A percentile compares a stretch with the other conserved stretches of the same genome.
phyloP scores from a whole-genome alignment of 805 yeast species.

The Torulaspora delbrueckii region DNA sequence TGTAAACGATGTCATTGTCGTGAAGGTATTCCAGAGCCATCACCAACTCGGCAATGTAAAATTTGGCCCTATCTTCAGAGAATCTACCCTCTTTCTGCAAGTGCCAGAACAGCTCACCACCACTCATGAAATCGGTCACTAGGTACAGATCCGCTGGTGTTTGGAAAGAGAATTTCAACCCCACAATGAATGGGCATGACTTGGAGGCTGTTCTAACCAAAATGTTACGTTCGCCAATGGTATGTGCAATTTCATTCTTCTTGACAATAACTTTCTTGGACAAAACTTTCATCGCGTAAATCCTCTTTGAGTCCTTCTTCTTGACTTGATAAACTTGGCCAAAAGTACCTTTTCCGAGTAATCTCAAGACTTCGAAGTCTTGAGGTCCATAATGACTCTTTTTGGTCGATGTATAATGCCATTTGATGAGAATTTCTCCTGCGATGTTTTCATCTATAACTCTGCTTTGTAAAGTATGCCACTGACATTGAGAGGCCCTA shows the following conservation, averaged over 20 bases:
- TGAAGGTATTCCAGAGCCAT: constrained; percentile 91
- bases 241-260: constrained; percentile 96
- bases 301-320: constrained; percentile 81
- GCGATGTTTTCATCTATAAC: constrained; percentile 67
- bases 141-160: constrained; percentile 88
- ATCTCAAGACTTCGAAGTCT: constrained; percentile 86
- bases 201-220: constrained; percentile 87
- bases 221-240: constrained; percentile 94
- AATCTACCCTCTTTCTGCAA: constrained; percentile 95
- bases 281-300: constrained; percentile 96
- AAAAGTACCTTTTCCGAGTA: constrained; percentile 94
- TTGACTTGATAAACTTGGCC: constrained; percentile 97
- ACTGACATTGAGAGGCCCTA: constrained; percentile 49
- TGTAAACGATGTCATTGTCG: constrained; percentile 90
- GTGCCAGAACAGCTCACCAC: constrained; percentile 97
- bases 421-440: constrained; percentile 72
- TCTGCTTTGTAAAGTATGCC: constrained; percentile 73
- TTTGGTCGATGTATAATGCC: constrained; percentile 64
- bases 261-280: constrained; percentile 92
- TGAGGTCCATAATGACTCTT: constrained; percentile 86
- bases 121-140: constrained; percentile 96
- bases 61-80: constrained; percentile 88
- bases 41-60: constrained; percentile 93
- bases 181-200: constrained; percentile 89
- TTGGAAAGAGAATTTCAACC: constrained; percentile 92